Evolutionary conservation across 306 rosid genomes (phyloP).

Genomic region (Trifolium subterraneum): DNA sequence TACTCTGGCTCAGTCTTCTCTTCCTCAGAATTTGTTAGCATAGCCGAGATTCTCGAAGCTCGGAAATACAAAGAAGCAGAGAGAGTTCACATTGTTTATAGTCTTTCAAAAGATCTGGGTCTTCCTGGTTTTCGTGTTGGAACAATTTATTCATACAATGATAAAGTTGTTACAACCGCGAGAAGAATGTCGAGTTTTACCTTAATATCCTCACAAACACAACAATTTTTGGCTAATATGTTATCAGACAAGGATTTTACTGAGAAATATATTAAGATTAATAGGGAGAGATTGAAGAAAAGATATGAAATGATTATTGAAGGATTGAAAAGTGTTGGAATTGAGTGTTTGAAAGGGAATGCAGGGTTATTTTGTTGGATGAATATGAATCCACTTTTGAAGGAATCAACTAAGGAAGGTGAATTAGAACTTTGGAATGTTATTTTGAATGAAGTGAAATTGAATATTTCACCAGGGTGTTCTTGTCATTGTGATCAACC

Average conservation of each 20-base stretch:
- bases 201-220: slow-evolving; percentile 88
- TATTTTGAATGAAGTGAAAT: slow-evolving; percentile 60
- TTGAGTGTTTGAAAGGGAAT: slow-evolving; percentile 85
- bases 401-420: slow-evolving; percentile 58
- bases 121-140: slow-evolving; percentile 92
- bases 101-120: slow-evolving; percentile 94
- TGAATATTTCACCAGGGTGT: slow-evolving; percentile 92
- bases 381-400: slow-evolving; percentile 70
- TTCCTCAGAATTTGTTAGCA: slow-evolving; percentile 67
- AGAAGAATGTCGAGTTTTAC: slow-evolving; percentile 95
- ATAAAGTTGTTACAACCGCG: slow-evolving; percentile 83
- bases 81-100: slow-evolving; percentile 86
- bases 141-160: slow-evolving; percentile 83
- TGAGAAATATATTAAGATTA: slow-evolving; percentile 59
- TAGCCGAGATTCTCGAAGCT: slow-evolving; percentile 71
- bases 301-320: slow-evolving; percentile 72
- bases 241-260: slow-evolving; percentile 66
- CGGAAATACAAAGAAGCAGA: slow-evolving; percentile 53
- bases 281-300: slow-evolving; percentile 71
- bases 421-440: slow-evolving; percentile 72
- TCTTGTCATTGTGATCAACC: slow-evolving; percentile 91
- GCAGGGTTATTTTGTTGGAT: slow-evolving; percentile 96
- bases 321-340: slow-evolving; percentile 67
- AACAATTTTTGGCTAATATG: slow-evolving; percentile 70
- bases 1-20: slow-evolving; percentile 89